Conservation (phyloP, 441 rosid genomes). For the Cnidoscolus chayamansa region DNA sequence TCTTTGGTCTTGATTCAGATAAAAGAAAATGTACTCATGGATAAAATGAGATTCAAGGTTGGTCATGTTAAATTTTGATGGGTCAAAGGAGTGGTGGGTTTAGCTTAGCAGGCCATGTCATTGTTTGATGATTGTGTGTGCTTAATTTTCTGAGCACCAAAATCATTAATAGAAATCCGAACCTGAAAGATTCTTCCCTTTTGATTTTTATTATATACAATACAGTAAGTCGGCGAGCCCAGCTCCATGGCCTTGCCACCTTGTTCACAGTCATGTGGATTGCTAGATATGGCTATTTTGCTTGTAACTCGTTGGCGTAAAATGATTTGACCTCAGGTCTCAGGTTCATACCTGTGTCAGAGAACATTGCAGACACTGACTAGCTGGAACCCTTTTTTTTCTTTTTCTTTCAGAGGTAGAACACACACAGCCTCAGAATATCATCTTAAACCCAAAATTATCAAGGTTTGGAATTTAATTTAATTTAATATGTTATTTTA, state of each 20-base stretch:
- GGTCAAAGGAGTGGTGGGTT: slow-evolving; percentile 25
- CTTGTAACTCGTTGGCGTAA: neutral
- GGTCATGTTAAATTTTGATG: neutral
- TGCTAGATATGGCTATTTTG: neutral
- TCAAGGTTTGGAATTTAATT: too few species aligned
- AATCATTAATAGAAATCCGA: slow-evolving; percentile 25
- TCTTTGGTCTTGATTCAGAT: too few species aligned
- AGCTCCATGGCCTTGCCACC: slow-evolving; percentile 16
- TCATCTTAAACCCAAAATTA: too few species aligned
- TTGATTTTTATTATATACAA: slow-evolving; percentile 5
- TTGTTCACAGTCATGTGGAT: slow-evolving; percentile 20
- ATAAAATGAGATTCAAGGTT: neutral
- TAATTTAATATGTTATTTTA: too few species aligned
- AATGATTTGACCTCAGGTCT: too few species aligned
- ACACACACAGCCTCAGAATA: too few species aligned
- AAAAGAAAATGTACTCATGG: too few species aligned
- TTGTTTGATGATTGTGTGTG: neutral
- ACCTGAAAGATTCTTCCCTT: neutral
- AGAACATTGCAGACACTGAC: too few species aligned
- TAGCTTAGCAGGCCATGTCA: slow-evolving; percentile 30
- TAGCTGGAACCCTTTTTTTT: too few species aligned
- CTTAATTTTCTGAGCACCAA: slow-evolving; percentile 11
- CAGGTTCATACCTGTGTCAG: neutral
- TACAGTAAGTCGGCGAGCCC: too few species aligned
- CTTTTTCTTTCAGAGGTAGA: too few species aligned